Evolutionary conservation across 73 alveolate genomes (phyloP), one percentile per base, ranked within the genome.

Genomic region (Breviolum minutum): DNA sequence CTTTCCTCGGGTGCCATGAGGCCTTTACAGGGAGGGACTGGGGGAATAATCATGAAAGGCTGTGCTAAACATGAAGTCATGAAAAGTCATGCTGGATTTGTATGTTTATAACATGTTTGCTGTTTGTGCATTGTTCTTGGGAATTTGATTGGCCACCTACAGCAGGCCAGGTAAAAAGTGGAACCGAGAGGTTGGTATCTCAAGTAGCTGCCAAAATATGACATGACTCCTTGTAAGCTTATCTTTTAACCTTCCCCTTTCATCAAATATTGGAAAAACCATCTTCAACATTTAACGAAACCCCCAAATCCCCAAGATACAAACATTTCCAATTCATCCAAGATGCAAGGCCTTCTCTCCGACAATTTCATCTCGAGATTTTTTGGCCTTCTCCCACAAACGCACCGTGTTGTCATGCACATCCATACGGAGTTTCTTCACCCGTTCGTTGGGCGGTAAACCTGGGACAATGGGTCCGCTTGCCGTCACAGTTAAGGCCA

Each of bases 371-470:
- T 94, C 99, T 14, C 94, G 40, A 61, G 85, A 79, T 84, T 76
- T 94, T 74, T 94, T 94, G 74, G 99, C 99, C 70, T 81, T 81
- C 74, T 94, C 94, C 99, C 99, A 94, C 17, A 94, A 84, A 10
- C 99, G 92, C 88, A 77, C 99, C 61, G 99, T 80, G 71, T 63
- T 94, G 93, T 94, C 99, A 40, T 94, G 99, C 84, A 94, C 99
- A 66, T 94, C 99, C 99, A 94, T 94, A 63, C 99, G 99, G n/a
- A 94, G 94, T 84, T 94, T 94, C 99, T 94, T 76, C 64, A 94
- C 86, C 12, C 99, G 89, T 80, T 94, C 99, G 62, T 94, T 80
- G 54, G 99, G 99, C 1, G 99, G 99, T 29, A 94, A 32, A 13
- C 93, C 93, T 94, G 17, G 70, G 91, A n/a, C n/a, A n/a, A 20